phyloP scores from a whole-genome alignment of 2,329 filamentous ascomycete species.

The Colletotrichum sp. region DNA sequence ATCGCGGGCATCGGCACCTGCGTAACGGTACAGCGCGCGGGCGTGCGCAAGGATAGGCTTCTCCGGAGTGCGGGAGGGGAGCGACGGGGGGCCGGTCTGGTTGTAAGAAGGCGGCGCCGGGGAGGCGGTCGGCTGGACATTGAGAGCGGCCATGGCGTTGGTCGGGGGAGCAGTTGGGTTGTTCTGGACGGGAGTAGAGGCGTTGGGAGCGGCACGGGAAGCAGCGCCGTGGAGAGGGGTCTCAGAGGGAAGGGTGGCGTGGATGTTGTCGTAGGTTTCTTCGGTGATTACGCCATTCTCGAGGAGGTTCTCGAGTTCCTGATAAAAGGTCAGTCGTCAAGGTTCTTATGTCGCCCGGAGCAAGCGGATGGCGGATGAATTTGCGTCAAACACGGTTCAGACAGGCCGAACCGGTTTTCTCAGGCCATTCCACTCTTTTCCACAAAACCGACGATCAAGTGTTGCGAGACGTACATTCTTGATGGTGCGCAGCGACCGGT shows the following conservation, averaged over 20 bases:
- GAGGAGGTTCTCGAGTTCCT: slow-evolving; percentile 92
- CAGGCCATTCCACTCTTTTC: neutral
- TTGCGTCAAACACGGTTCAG: neutral
- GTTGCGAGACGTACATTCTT: slow-evolving; percentile 69
- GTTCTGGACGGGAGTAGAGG: slow-evolving; percentile 34
- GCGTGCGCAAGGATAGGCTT: slow-evolving; percentile 74
- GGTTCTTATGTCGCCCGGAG: neutral
- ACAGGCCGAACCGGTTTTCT: neutral
- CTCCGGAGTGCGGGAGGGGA: slow-evolving; percentile 41
- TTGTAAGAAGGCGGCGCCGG: slow-evolving; percentile 58
- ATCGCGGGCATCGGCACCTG: slow-evolving; percentile 79
- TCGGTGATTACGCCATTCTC: slow-evolving; percentile 82
- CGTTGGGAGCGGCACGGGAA: slow-evolving; percentile 40
- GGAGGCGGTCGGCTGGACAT: slow-evolving; percentile 32
- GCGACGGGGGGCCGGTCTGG: slow-evolving; percentile 48
- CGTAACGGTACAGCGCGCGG: slow-evolving; percentile 84
- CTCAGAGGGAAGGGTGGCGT: slow-evolving; percentile 75
- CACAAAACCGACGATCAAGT: neutral
- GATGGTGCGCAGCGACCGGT: slow-evolving; percentile 85
- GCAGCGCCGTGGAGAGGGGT: slow-evolving; percentile 60
- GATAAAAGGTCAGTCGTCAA: neutral
- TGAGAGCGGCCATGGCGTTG: slow-evolving; percentile 48
- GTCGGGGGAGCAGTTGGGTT: slow-evolving; percentile 33
- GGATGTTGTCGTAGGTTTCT: slow-evolving; percentile 76
- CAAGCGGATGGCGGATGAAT: neutral